Conservation (phyloP, 1,139 yeast species). For the Pichia sp. region DNA sequence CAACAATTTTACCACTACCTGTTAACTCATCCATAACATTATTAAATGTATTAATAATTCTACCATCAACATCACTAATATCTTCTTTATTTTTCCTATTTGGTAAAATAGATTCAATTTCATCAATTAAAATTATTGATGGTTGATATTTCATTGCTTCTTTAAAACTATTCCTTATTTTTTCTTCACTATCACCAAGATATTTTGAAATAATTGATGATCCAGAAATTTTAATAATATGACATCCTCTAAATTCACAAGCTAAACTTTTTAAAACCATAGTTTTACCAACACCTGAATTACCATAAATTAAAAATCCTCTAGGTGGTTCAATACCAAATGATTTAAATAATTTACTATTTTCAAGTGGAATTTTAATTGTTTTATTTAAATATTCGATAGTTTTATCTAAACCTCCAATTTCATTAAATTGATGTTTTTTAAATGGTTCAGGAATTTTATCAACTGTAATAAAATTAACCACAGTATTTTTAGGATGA, state of each 20-base stretch:
- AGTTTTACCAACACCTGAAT: constrained; percentile 97
- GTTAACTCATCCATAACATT: constrained; percentile 91
- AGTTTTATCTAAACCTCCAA: constrained; percentile 77
- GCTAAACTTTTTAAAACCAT: constrained; percentile 83
- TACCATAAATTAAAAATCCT: constrained; percentile 87
- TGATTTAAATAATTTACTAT: constrained; percentile 68
- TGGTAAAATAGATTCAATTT: constrained; percentile 87
- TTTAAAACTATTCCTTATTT: constrained; percentile 69
- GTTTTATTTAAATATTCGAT: constrained; percentile 57
- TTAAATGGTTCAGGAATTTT: constrained; percentile 35
- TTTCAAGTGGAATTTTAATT: constrained; percentile 73
- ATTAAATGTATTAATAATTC: constrained; percentile 79
- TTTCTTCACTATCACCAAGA: constrained; percentile 87
- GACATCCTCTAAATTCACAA: constrained; percentile 46
- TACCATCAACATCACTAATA: constrained; percentile 79
- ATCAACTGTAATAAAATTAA: constrained; percentile 35
- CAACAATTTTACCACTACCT: constrained; percentile 41
- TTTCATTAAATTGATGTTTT: constrained; percentile 24
- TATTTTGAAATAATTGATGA: constrained; percentile 91
- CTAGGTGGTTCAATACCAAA: constrained; percentile 91
- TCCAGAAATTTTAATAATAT: constrained; percentile 78
- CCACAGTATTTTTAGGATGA: constrained; percentile 24
- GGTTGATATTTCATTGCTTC: constrained; percentile 88
- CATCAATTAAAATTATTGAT: constrained; percentile 81
- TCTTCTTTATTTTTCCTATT: constrained; percentile 64